Percentiles rank a stretch among this genome's conserved stretches.
phyloP scores from a whole-genome alignment of 1,284 basidiomycete species.

The Cutaneotrichosporon sp. region DNA sequence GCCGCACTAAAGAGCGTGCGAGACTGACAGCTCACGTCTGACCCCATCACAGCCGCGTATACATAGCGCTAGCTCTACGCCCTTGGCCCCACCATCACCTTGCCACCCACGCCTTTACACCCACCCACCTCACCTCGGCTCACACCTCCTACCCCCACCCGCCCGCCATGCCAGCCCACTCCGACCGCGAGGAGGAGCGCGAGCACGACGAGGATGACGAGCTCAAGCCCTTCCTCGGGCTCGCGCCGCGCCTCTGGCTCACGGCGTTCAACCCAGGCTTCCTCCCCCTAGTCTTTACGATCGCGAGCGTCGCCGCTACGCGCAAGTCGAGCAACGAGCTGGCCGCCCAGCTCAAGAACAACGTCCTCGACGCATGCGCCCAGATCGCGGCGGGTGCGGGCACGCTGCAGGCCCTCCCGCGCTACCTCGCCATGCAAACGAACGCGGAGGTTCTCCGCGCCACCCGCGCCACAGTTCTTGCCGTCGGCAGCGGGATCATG shows the following conservation, averaged over 20 bases:
- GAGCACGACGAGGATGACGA: background rate
- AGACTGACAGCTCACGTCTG: background rate
- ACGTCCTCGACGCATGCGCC: constrained; percentile 73
- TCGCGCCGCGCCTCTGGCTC: constrained; percentile 76
- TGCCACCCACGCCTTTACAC: background rate
- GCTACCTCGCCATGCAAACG: constrained; percentile 79
- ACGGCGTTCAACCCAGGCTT: constrained; percentile 68
- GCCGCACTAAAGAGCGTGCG: background rate
- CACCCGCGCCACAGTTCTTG: constrained; percentile 75
- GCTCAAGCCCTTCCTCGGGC: constrained; percentile 70
- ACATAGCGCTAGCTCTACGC: background rate
- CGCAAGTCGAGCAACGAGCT: constrained; percentile 64
- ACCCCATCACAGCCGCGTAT: background rate
- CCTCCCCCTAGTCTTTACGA: constrained; percentile 81
- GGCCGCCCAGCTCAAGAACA: constrained; percentile 67
- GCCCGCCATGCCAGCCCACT: background rate
- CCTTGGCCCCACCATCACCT: background rate
- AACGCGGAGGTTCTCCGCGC: constrained; percentile 76
- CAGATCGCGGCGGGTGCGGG: constrained; percentile 82
- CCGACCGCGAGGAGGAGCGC: background rate
- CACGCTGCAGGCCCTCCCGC: constrained; percentile 77
- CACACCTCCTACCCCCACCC: too few species aligned
- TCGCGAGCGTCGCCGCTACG: constrained; percentile 74
- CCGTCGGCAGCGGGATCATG: constrained; percentile 70
- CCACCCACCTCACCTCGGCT: background rate